A percentile compares a stretch with the other conserved stretches of the same genome.
Conservation (phyloP, 768 basidiomycete genomes). For the Gymnopilus dilepis region DNA sequence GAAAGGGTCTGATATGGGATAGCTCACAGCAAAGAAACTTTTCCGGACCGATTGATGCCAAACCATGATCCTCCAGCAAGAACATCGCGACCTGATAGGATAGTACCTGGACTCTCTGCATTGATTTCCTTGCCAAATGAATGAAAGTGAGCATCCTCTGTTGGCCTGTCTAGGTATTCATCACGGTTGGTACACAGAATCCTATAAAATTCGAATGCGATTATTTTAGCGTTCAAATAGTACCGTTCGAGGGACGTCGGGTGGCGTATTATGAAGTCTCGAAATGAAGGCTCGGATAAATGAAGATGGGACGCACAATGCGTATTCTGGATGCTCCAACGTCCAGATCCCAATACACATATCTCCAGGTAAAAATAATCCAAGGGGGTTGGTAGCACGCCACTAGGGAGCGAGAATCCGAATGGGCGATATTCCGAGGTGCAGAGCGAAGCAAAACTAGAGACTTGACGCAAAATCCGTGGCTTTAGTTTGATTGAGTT, state of each 20-base stretch:
- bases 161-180: slow-evolving; percentile 72
- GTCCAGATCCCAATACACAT: slow-evolving; percentile 88
- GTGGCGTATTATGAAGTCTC: not conserved
- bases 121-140: slow-evolving; percentile 51
- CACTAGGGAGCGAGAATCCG: slow-evolving; percentile 18
- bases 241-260: not conserved
- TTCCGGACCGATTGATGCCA: slow-evolving; percentile 69
- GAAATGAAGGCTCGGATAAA: slow-evolving; percentile 11
- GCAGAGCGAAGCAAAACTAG: slow-evolving; percentile 15
- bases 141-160: slow-evolving; percentile 69
- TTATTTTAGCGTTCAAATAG: slow-evolving; percentile 9
- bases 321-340: slow-evolving; percentile 76
- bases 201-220: slow-evolving; percentile 38
- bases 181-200: slow-evolving; percentile 81
- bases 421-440: slow-evolving; percentile 26
- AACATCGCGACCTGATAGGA: slow-evolving; percentile 79
- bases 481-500: slow-evolving; percentile 33
- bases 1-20: slow-evolving; percentile 14
- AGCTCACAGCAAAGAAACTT: slow-evolving; percentile 73
- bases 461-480: slow-evolving; percentile 31
- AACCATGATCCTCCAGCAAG: slow-evolving; percentile 85
- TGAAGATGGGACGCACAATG: slow-evolving; percentile 61
- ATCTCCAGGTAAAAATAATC: slow-evolving; percentile 16
- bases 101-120: slow-evolving; percentile 30
- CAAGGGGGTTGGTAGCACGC: slow-evolving; percentile 15